phyloP scores from a whole-genome alignment of 768 basidiomycete genomes.

The Strobilomyces dryophilus region DNA sequence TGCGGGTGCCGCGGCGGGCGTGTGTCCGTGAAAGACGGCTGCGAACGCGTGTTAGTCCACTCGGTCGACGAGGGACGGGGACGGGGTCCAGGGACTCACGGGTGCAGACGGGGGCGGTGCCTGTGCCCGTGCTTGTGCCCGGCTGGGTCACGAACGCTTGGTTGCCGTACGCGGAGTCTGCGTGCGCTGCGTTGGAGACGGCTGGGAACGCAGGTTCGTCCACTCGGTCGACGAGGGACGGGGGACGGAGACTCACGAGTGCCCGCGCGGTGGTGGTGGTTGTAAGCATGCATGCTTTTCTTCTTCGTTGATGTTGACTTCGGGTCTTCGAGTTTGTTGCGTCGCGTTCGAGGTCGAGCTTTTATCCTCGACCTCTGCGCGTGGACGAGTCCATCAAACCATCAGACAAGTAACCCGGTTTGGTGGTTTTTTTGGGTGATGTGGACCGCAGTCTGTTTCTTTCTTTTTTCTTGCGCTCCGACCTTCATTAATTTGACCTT shows the following conservation, averaged over 20 bases:
- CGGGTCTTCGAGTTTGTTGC: too few relatives aligned
- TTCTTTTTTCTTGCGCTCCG: conserved; percentile 4
- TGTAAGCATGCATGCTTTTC: conserved; percentile 5
- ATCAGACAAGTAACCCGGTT: not conserved
- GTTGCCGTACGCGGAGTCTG: too few relatives aligned
- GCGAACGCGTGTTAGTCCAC: too few relatives aligned
- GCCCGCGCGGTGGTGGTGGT: not conserved
- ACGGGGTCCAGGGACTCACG: too few relatives aligned
- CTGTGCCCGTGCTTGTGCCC: too few relatives aligned
- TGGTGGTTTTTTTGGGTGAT: not conserved
- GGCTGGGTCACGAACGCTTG: too few relatives aligned
- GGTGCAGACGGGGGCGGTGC: too few relatives aligned
- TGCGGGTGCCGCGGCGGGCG: not conserved
- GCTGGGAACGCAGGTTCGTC: too few relatives aligned
- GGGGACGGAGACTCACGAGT: conserved; percentile 1
- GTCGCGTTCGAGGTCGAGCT: too few relatives aligned
- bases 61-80: too few relatives aligned
- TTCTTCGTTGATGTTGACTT: not conserved
- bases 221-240: not conserved
- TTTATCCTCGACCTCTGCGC: not conserved
- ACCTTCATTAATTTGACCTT: too few relatives aligned
- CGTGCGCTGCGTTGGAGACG: too few relatives aligned
- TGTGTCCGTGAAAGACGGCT: conserved; percentile 3
- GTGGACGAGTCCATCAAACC: conserved; percentile 2
- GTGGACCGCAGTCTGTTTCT: not conserved